Evolutionary conservation across 805 yeast genomes (phyloP), one percentile per base, ranked within the genome.

Genomic region (Saturnispora besseyi): DNA sequence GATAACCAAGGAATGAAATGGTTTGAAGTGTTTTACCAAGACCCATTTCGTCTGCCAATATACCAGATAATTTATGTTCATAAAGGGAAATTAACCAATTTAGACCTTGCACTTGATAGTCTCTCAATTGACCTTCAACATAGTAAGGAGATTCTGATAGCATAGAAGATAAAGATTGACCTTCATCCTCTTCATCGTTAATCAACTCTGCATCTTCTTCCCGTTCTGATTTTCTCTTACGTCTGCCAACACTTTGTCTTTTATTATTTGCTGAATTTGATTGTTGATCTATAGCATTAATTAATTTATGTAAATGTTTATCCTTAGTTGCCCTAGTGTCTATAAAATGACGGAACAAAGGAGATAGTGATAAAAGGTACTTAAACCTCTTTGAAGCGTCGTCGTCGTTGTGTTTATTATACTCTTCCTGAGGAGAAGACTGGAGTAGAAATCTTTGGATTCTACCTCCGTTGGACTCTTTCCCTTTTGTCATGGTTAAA

Each of bases 201-300:
- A 91, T 74, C 51, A 91, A 73, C 64, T 91, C 97, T 2, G 88
- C 95, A 64, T 91, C 98, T 67, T 91, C 99, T 65, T 91, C 97
- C 66, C 87, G 84, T 66, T 93, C 98, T 0, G 96, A 81, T 61
- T 90, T 93, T 55, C 97, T 76, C 49, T 86, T 80, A 45, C 93
- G 81, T 28, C 50, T 44, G n/a, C 33, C 11, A 9, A 26, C 41
- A 2, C 46, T 41, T 4, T 36, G 15, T 24, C 33, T 28, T 8
- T 52, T 70, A 24, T 73, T 72, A 29, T 66, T 63, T 52, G 78
- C 72, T 26, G 68, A 66, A 57, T 84, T 89, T 28, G 80, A 70
- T 45, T 74, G 76, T 11, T 46, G 32, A 13, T 46, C 49, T n/a
- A 46, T 18, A 5, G 22, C 11, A 55, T 77, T 73, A 50, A 85